phyloP scores from a whole-genome alignment of 2,329 filamentous ascomycete genomes.

The Epichloe festucae region DNA sequence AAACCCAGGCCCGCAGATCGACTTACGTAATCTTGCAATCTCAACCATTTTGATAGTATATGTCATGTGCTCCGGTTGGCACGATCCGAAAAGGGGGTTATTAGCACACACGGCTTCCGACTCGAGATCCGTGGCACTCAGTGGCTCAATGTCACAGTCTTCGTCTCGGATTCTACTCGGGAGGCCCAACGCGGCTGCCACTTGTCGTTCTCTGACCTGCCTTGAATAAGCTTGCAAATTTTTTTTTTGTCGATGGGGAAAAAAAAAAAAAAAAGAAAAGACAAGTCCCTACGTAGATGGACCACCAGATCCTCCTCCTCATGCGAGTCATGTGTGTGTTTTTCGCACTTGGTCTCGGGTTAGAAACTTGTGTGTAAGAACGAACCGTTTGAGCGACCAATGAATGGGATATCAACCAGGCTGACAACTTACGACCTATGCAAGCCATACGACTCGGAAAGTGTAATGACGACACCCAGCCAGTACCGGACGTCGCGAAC shows the following conservation, averaged over 20 bases:
- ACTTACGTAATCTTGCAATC: constrained; percentile 20
- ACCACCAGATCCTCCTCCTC: constrained; percentile 40
- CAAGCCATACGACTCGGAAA: constrained; percentile 36
- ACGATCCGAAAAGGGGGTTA: constrained; percentile 17
- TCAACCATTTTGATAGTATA: constrained; percentile 27
- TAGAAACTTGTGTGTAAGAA: not conserved
- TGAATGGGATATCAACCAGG: too few species aligned
- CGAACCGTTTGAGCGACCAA: too few species aligned
- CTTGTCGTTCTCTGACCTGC: constrained; percentile 24
- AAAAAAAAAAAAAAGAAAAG: not conserved
- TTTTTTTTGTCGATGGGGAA: not conserved
- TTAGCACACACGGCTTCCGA: constrained; percentile 13
- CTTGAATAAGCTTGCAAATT: too few species aligned
- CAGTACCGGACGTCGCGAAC: constrained; percentile 37
- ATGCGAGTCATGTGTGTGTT: constrained; percentile 18
- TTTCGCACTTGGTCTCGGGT: constrained; percentile 16
- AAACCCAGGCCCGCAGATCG: too few species aligned
- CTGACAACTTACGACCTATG: constrained; percentile 23
- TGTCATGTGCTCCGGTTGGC: constrained; percentile 19
- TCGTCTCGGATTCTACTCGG: constrained; percentile 25
- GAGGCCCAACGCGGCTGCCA: constrained; percentile 22
- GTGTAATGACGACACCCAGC: constrained; percentile 35
- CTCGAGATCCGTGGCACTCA: constrained; percentile 19
- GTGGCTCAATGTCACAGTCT: constrained; percentile 25
- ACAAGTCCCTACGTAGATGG: constrained; percentile 30